Base-by-base conservation (phyloP, 2,329 filamentous ascomycete genomes). In the Colletotrichum tabaci region DNA sequence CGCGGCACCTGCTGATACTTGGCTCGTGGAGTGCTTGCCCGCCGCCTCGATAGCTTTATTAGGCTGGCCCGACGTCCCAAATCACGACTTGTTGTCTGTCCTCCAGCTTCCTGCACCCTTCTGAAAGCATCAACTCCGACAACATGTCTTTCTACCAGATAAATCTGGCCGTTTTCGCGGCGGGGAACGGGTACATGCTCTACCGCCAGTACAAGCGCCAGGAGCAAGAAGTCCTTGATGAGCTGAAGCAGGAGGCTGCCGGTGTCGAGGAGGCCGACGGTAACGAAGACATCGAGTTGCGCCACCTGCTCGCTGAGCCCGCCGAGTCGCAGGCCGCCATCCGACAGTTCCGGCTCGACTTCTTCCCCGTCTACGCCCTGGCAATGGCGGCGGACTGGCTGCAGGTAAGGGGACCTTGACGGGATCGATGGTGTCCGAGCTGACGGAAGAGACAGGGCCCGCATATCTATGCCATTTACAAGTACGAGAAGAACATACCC, bases 381-480 rank as follows among this genome's bases (percentile, higher is more conserved):
- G 79, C 80, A 0, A 78, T 80, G 9, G 79, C 77, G 2, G 79
- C 78, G 13, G 79, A 81, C 58, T 81, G 80, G 79, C 62, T 81
- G 21, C 79, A 81, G 73, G 79, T 80, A 71, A 61, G 26, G 30
- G 30, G 15, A 13, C 16, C 8, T 15, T 56, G 8, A 44, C 3
- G 6, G 23, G 13, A 16, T 9, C 3, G 2, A 35, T 40, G 61
- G n/a, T 44, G 30, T 52, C 50, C n/a, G 42, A 40, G 62, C 55
- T 72, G 26, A 68, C 47, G 30, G 9, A 38, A 8, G 13, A 26
- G 16, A 35, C 30, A 84, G 82, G 84, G 85, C 1, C 85, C 85
- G 6, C 85, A 87, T 63, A 84, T 87, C 50, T 88, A 88, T 74
- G 84, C 85, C 4, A 83, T 87, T 12, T 88, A 87, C 79, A 87